A percentile compares a stretch with the other conserved stretches of the same genome.
phyloP scores from a whole-genome alignment of 768 basidiomycete genomes.

The Dacryopinax spathularia region DNA sequence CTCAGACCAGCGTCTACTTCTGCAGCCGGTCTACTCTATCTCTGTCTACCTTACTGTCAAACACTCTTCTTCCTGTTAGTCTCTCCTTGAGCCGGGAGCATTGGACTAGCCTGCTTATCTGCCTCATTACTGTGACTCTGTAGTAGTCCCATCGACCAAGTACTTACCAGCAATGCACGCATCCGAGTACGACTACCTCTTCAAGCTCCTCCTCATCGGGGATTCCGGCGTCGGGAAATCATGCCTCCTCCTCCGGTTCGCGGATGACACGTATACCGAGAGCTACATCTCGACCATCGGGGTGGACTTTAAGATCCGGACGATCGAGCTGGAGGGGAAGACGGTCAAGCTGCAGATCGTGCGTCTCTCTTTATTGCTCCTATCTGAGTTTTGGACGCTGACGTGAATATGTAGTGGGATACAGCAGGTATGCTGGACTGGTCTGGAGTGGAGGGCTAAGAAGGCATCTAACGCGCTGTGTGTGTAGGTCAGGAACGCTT shows the following conservation, averaged over 20 bases:
- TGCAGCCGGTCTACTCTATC: not conserved
- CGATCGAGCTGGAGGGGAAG: slow-evolving; percentile 97
- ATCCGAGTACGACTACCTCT: slow-evolving; percentile 90
- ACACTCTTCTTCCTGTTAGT: not conserved
- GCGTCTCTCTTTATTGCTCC: slow-evolving; percentile 24
- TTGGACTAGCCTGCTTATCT: not conserved
- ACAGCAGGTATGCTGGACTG: slow-evolving; percentile 56
- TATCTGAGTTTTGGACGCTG: slow-evolving; percentile 19
- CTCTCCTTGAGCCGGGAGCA: not conserved
- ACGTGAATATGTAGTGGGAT: slow-evolving; percentile 59
- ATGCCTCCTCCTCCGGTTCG: slow-evolving; percentile 78
- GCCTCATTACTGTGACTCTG: not conserved
- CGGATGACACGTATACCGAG: slow-evolving; percentile 95
- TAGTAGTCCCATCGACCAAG: too few relatives aligned
- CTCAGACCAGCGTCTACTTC: slow-evolving; percentile 4
- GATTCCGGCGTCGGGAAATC: slow-evolving; percentile 97
- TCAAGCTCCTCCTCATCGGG: slow-evolving; percentile 89
- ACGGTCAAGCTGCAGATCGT: slow-evolving; percentile 98
- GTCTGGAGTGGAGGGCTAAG: not conserved
- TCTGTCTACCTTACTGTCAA: not conserved
- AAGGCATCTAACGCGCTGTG: slow-evolving; percentile 2
- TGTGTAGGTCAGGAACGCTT: slow-evolving; percentile 83
- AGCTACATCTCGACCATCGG: slow-evolving; percentile 97
- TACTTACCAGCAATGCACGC: slow-evolving; percentile 59
- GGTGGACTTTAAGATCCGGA: slow-evolving; percentile 97